These are phyloP conservation scores for Exophiala sideris DNA, from an alignment of 2,329 filamentous ascomycete species.

Conservation along the genomic window DNA sequence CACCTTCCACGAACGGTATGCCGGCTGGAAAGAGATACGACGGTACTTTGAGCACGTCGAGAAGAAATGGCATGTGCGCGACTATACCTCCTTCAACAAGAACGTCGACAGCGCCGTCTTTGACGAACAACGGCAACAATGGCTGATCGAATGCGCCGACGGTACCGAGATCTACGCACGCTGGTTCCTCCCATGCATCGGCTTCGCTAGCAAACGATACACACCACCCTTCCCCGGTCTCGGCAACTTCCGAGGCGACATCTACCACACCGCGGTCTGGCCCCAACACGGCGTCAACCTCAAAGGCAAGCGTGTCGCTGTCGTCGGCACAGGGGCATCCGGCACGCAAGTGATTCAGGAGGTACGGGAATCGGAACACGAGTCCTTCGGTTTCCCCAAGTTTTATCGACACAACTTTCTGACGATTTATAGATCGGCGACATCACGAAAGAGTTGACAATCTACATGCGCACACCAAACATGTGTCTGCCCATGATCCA, in stretches of 20 bases:
- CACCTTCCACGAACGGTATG: constrained; percentile 41
- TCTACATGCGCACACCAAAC: constrained; percentile 64
- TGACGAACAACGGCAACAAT: constrained; percentile 28
- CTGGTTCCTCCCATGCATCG: constrained; percentile 34
- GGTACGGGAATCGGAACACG: no score
- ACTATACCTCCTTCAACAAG: constrained; percentile 35
- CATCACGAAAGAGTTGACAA: constrained; percentile 30
- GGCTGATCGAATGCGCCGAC: constrained; percentile 22
- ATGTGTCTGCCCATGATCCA: constrained; percentile 57
- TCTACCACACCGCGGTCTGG: constrained; percentile 61
- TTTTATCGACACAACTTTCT: no score
- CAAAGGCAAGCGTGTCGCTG: constrained; percentile 56
- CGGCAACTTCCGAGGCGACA: constrained; percentile 56
- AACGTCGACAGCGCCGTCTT: constrained; percentile 37
- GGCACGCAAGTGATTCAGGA: constrained; percentile 39
- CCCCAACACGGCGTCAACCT: constrained; percentile 57
- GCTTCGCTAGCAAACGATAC: constrained; percentile 57
- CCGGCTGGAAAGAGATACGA: constrained; percentile 37
- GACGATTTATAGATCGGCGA: no score
- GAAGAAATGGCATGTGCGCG: constrained; percentile 38
- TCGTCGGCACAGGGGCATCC: constrained; percentile 62
- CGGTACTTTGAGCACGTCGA: constrained; percentile 43
- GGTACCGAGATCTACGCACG: constrained; percentile 16
- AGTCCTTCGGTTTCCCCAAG: no score
- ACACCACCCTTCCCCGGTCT: constrained; percentile 60